Conservation (phyloP, 169 alveolate species). For the Neospora caninum region DNA sequence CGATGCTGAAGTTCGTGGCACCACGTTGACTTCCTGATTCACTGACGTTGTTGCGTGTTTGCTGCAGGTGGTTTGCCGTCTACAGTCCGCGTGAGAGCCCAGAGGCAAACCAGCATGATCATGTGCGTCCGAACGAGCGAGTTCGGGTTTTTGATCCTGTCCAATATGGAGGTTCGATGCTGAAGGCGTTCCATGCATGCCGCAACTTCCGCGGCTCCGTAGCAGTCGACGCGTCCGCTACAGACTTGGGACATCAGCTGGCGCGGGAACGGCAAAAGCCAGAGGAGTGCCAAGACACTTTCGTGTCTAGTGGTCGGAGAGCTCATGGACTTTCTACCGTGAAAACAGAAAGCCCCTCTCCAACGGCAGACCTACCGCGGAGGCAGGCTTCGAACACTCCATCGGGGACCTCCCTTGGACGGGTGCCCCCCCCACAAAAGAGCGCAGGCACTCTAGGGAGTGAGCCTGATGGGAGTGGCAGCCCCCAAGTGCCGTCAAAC, state of each 20-base stretch:
- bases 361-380: not conserved
- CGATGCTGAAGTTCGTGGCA: too few relatives aligned
- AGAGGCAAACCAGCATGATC: not conserved
- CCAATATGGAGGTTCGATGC: not conserved
- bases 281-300: not conserved
- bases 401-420: too few relatives aligned
- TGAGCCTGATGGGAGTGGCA: too few relatives aligned
- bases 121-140: not conserved
- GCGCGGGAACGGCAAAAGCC: not conserved
- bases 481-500: too few relatives aligned
- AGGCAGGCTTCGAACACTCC: not conserved
- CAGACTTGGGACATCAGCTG: not conserved
- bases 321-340: not conserved
- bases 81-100: not conserved
- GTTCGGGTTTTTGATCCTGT: conserved; percentile 14
- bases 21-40: not conserved
- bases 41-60: not conserved
- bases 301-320: not conserved
- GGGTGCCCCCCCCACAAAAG: too few relatives aligned
- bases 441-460: too few relatives aligned
- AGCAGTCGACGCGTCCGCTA: not conserved
- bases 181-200: conserved; percentile 15
- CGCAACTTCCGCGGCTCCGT: not conserved
- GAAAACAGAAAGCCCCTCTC: not conserved
- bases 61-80: not conserved